Conservation (phyloP, 768 basidiomycete genomes). For the Trametes cinnabarina region DNA sequence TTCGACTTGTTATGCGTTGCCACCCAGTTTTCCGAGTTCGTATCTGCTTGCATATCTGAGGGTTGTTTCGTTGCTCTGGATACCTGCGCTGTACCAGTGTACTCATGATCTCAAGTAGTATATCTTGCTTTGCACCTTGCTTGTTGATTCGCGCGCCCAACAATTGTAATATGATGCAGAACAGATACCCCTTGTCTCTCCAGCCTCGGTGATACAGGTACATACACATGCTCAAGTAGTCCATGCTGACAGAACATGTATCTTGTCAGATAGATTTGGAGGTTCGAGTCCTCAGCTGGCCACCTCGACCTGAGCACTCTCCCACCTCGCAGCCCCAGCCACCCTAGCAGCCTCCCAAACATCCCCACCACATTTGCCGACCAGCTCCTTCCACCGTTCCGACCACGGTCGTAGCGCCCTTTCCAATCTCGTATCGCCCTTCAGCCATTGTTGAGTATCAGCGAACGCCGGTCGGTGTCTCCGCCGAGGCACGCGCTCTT, state of each 20-base stretch:
- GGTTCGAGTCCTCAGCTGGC: background rate
- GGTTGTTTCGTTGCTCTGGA: too few species aligned
- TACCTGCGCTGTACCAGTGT: too few species aligned
- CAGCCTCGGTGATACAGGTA: too few species aligned
- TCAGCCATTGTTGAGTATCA: slow-evolving; percentile 28
- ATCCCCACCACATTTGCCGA: slow-evolving; percentile 8
- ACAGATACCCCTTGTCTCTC: too few species aligned
- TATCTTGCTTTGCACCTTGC: too few species aligned
- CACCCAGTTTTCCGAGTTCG: too few species aligned
- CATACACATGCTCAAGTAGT: too few species aligned
- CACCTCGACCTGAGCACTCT: background rate
- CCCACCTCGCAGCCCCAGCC: background rate
- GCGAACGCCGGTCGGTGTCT: slow-evolving; percentile 25
- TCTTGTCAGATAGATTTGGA: background rate
- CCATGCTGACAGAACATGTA: too few species aligned
- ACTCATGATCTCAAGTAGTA: too few species aligned
- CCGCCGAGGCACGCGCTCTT: slow-evolving; percentile 12
- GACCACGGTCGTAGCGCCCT: slow-evolving; percentile 17
- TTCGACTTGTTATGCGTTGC: too few species aligned
- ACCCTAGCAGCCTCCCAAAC: slow-evolving; percentile 15
- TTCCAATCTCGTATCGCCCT: slow-evolving; percentile 23
- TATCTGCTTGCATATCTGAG: too few species aligned
- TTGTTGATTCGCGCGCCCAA: too few species aligned
- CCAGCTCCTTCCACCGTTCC: slow-evolving; percentile 11
- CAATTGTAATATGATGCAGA: background rate